Base-by-base conservation (phyloP, 257 asterid species). In the Perilla frutescens region DNA sequence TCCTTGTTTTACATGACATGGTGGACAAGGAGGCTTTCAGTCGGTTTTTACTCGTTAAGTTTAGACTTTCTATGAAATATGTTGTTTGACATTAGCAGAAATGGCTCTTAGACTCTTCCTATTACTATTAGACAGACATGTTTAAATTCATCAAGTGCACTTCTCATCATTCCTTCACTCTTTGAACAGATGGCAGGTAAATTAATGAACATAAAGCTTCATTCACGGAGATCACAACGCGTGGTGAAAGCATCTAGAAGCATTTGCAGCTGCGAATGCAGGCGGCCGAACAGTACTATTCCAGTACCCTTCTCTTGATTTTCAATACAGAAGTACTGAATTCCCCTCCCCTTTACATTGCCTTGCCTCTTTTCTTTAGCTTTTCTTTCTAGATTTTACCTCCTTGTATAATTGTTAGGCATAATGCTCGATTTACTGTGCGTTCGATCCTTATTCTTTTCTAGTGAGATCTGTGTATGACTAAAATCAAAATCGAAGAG, bases 161-260 rank as follows among this genome's bases (percentile, higher is more conserved):
- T 13, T 4, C 51, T 47, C 51, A 47, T 53, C 40, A 37, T 65
- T 66, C 49, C 41, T 80, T 70, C 62, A 40, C 69, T 45, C 71
- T 74, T 62, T 76, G 61, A 68, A 71, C 93, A 95, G 99, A 87
- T 95, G 65, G 91, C 90, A 34, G 99, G 97, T 31, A 95, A 95
- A 87, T 66, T 92, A 86, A 84, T 84, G 48, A 95, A 90, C 88
- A 79, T 92, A 73, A 91, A 86, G 88, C 99, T 95, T 64, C 97
- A 92, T 26, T 66, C 76, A 34, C 78, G 97, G 79, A 87, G 99
- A 82, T 82, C 89, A 13, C 99, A 92, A 70, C 96, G 98, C 2
- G 92, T 86, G 43, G 99, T 90, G 85, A 89, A 86, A 76, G 97
- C 68, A 77, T 87, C 99, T 14, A 84, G 99, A 87, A 82, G 88